Percentiles rank a stretch among this genome's conserved stretches.
Evolutionary conservation across 805 yeast species (phyloP).

Genomic region (Starmerella bombi): DNA sequence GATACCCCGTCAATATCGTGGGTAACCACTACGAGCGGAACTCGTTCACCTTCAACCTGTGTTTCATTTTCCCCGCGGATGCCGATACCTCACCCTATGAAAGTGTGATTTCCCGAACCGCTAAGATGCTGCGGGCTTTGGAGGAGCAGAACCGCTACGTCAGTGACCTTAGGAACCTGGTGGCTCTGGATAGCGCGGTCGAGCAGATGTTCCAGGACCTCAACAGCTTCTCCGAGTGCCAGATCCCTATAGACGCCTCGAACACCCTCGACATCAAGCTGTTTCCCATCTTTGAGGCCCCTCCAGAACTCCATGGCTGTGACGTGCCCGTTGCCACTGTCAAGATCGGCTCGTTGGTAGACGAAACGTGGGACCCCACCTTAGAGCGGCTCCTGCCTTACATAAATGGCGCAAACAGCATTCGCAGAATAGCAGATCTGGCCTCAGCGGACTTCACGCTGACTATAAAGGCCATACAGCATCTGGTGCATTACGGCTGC

Average conservation of each 20-base stretch:
- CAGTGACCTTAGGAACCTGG: conserved; percentile 38
- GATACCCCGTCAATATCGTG: conserved; percentile 77
- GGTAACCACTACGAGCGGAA: conserved; percentile 72
- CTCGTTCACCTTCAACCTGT: conserved; percentile 83
- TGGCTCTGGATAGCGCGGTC: conserved; percentile 57
- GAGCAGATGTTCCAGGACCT: conserved; percentile 89
- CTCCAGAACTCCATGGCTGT: conserved; percentile 56
- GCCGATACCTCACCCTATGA: conserved; percentile 79
- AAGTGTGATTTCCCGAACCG: conserved; percentile 68
- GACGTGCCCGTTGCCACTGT: conserved; percentile 93
- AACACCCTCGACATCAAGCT: conserved; percentile 85
- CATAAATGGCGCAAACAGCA: conserved; percentile 79
- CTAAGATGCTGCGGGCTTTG: conserved; percentile 74
- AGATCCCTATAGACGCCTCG: conserved; percentile 81
- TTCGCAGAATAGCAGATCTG: conserved; percentile 57
- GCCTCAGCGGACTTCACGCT: conserved; percentile 70
- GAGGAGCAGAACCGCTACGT: conserved; percentile 79
- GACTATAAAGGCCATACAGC: conserved; percentile 79
- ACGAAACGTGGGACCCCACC: conserved; percentile 94
- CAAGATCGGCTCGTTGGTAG: conserved; percentile 55
- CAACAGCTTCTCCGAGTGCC: conserved; percentile 89
- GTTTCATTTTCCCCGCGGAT: conserved; percentile 76
- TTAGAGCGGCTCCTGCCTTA: conserved; percentile 76
- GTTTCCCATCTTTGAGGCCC: conserved; percentile 79
- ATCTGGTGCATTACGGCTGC: conserved; percentile 78